A percentile compares a stretch with the other conserved stretches of the same genome.
Evolutionary conservation across 2,329 filamentous ascomycete genomes (phyloP).

Genomic region (Paraphaeosphaeria minitans): DNA sequence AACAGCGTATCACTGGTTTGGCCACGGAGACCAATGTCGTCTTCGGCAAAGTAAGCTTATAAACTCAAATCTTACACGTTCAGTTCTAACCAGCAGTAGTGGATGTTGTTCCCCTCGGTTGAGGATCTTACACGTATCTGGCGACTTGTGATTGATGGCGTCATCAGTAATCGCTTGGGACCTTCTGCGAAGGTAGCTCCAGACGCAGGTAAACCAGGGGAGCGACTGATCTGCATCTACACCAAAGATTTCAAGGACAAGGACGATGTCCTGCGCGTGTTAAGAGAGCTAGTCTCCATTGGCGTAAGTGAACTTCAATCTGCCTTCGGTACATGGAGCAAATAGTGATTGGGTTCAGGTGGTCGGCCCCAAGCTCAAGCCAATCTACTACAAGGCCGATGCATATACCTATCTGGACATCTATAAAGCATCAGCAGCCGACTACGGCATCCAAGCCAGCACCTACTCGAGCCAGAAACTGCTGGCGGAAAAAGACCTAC

Average conservation of each 20-base stretch:
- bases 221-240: constrained; percentile 75
- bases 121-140: constrained; percentile 66
- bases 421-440: constrained; percentile 41
- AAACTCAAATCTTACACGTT: neutral
- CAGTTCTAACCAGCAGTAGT: constrained; percentile 52
- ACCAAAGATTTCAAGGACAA: constrained; percentile 74
- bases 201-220: constrained; percentile 46
- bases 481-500: constrained; percentile 23
- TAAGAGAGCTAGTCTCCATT: constrained; percentile 65
- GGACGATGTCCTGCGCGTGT: constrained; percentile 70
- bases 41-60: constrained; percentile 65
- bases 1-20: constrained; percentile 63
- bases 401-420: constrained; percentile 55
- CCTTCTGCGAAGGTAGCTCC: constrained; percentile 75
- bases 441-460: constrained; percentile 51
- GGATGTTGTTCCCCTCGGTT: constrained; percentile 72
- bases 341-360: neutral
- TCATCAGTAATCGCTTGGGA: constrained; percentile 72
- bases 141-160: constrained; percentile 69
- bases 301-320: constrained; percentile 51
- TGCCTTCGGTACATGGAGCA: neutral
- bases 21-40: constrained; percentile 65
- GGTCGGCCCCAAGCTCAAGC: constrained; percentile 49
- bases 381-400: constrained; percentile 81
- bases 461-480: constrained; percentile 51